Base-by-base conservation (phyloP, 768 basidiomycete genomes). In the Rhizopogon vinicolor region DNA sequence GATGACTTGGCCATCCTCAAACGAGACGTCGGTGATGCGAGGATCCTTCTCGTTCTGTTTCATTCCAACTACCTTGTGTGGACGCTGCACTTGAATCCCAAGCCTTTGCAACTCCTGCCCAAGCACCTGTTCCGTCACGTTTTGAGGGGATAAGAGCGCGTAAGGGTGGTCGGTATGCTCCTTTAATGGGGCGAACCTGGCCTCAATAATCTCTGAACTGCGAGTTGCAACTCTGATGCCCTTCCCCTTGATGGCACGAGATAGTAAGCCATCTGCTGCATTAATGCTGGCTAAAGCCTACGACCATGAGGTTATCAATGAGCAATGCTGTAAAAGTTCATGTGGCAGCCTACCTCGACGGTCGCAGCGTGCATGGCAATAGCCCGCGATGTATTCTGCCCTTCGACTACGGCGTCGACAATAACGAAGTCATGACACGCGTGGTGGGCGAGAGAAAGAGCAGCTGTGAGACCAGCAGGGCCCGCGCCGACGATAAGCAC, bases 1-100 rank as follows among this genome's bases (percentile, higher is more conserved):
- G 37, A 82, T 70, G 12, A 69, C 61, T 37, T 70, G 71, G 4
- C 81, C 79, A 44, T 73, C 71, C 25, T 81, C 78, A 60, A 83
- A 81, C 0, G 64, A 60, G 16, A 78, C 78, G 9, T 78, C 70
- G 5, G 62, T 68, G 7, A 75, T 25, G 8, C 62, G 64, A 13
- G 56, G 9, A 35, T 74, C 65, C 18, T 60, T 57, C 12, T 58
- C 53, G 45, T 66, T 72, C 9, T 60, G 58, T 49, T 64, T 67
- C 53, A 82, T 54, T 18, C 72, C 72, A 7, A 74, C 60, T 10
- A 73, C 75, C 57, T 71, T 78, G 55, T 72, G 61, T 0, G 76
- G 74, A 7, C 78, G 67, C 43, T 64, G 57, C 4, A 79, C 64
- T 5, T 37, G 50, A n/a, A 80, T 65, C 7, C 71, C 73, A 1